Evolutionary conservation across 2,329 filamentous ascomycete genomes (phyloP), one percentile per base, ranked within the genome.

Genomic region (Lasiodiplodia hormozganensis): DNA sequence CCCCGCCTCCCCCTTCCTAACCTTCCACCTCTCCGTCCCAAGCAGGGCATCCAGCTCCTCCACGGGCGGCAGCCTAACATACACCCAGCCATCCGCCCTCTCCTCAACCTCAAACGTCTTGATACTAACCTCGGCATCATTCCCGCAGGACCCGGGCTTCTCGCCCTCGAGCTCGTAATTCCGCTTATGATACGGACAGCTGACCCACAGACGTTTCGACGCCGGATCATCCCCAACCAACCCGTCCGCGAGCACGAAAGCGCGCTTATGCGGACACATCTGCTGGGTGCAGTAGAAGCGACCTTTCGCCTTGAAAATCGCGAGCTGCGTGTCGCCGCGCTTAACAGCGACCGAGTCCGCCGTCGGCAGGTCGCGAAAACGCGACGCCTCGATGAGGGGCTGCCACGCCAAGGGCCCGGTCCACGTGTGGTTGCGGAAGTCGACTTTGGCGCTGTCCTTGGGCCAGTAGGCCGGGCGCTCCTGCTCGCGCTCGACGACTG

Each of bases 201-300:
- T 93, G 21, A 97, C 88, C 90, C 91, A 97, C n/a, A 94, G 89
- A 69, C 89, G 89, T 70, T 87, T 83, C 65, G 78, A 85, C 54
- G 84, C 78, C 69, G 77, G 70, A 70, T 88, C 86, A 71, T 93
- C 90, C 51, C 94, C 94, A 57, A 97, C 86, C 10, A 97, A 82
- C 1, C 93, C 93, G 76, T 97, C 94, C 0, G 91, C 91, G 31
- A 97, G 87, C n/a, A 94, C 90, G 75, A 97, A 97, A 0, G 93
- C 90, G 12, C 93, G 90, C 81, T 95, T 96, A 82, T 97, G 93
- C 11, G 94, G 94, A 78, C 94, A 97, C 94, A 97, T 97, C 77
- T 97, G 93, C 82, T 97, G 94, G 16, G 91, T 92, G 69, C 92
- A 92, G 79, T 95, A 95, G 84, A 90, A 96, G 66, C 87, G 87